Percentiles rank a stretch among this genome's conserved stretches.
These are phyloP conservation scores for Pseudopithomyces chartarum DNA, from an alignment of 2,329 filamentous ascomycete genomes.

Conservation along the genomic window DNA sequence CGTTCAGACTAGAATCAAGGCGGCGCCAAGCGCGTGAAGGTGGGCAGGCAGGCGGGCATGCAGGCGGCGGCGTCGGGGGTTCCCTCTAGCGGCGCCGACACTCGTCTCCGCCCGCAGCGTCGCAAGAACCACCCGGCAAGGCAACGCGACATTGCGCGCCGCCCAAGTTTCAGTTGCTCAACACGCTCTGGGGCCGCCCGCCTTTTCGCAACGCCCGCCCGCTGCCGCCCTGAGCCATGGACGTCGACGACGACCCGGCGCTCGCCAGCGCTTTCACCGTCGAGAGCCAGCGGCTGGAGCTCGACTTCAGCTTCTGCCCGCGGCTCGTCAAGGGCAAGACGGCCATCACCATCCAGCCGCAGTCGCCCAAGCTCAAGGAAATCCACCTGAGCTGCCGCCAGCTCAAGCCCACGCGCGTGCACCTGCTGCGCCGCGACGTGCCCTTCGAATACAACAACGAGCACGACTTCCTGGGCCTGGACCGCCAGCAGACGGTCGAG, in stretches of 20 bases:
- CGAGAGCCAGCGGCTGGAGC: constrained; percentile 82
- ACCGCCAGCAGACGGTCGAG: constrained; percentile 59
- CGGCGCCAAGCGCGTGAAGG: too few relatives aligned
- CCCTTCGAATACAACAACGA: constrained; percentile 63
- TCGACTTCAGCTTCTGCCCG: constrained; percentile 85
- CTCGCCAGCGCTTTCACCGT: constrained; percentile 58
- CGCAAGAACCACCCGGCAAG: too few relatives aligned
- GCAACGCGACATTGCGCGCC: too few relatives aligned
- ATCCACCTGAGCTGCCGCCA: constrained; percentile 68
- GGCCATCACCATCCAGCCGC: constrained; percentile 77
- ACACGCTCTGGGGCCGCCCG: too few relatives aligned
- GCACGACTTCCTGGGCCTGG: constrained; percentile 68
- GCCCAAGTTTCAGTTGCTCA: too few relatives aligned
- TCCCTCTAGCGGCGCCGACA: too few relatives aligned
- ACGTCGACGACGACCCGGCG: constrained; percentile 34
- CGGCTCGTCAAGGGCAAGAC: constrained; percentile 77
- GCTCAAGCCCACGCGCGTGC: constrained; percentile 60
- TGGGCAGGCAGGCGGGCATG: too few relatives aligned
- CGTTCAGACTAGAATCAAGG: too few relatives aligned
- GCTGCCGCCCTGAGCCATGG: constrained; percentile 27
- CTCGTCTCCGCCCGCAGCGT: too few relatives aligned
- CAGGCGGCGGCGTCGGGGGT: too few relatives aligned
- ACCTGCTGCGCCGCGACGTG: constrained; percentile 47
- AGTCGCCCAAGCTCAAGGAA: constrained; percentile 58
- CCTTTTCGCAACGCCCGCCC: background rate